Percentiles rank a stretch among this genome's conserved stretches.
These are phyloP conservation scores for Parastagonospora avenae DNA, from an alignment of 2,329 filamentous ascomycete species.

Conservation along the genomic window DNA sequence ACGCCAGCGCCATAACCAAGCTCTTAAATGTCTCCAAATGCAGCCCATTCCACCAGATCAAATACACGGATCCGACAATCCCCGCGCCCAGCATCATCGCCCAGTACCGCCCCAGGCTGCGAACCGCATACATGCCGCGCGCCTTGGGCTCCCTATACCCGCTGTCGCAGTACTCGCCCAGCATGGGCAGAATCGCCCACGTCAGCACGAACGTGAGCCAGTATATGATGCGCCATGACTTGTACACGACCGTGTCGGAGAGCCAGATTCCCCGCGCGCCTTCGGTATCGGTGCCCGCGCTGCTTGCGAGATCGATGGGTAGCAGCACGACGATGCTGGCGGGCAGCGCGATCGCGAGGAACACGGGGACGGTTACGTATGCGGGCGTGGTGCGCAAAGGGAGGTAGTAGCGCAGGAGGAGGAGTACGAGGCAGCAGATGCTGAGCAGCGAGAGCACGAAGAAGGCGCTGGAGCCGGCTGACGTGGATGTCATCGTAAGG, in stretches of 20 bases:
- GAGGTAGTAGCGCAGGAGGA: constrained; percentile 87
- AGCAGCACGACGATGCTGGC: constrained; percentile 90
- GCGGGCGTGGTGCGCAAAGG: constrained; percentile 88
- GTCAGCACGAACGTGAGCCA: constrained; percentile 96
- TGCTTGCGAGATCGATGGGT: constrained; percentile 93
- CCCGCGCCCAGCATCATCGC: constrained; percentile 75
- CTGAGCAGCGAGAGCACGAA: constrained; percentile 71
- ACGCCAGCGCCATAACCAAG: constrained; percentile 89
- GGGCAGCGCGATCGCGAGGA: constrained; percentile 92
- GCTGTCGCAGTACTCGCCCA: constrained; percentile 93
- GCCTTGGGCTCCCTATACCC: constrained; percentile 87
- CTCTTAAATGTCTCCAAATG: constrained; percentile 76
- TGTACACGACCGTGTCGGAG: constrained; percentile 74
- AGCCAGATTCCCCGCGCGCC: constrained; percentile 84
- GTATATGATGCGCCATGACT: constrained; percentile 93
- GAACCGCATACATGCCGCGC: constrained; percentile 81
- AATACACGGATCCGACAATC: constrained; percentile 76
- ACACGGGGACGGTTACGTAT: constrained; percentile 89
- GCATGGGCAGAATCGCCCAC: constrained; percentile 90
- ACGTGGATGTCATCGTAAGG: constrained; percentile 57
- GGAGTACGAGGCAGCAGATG: constrained; percentile 77
- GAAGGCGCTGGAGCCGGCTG: constrained; percentile 81
- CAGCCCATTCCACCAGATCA: constrained; percentile 78
- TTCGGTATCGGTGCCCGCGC: constrained; percentile 72
- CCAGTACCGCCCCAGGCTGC: constrained; percentile 88